These are phyloP conservation scores for Talaromyces marneffei DNA, from an alignment of 2,329 filamentous ascomycete species.

Conservation along the genomic window DNA sequence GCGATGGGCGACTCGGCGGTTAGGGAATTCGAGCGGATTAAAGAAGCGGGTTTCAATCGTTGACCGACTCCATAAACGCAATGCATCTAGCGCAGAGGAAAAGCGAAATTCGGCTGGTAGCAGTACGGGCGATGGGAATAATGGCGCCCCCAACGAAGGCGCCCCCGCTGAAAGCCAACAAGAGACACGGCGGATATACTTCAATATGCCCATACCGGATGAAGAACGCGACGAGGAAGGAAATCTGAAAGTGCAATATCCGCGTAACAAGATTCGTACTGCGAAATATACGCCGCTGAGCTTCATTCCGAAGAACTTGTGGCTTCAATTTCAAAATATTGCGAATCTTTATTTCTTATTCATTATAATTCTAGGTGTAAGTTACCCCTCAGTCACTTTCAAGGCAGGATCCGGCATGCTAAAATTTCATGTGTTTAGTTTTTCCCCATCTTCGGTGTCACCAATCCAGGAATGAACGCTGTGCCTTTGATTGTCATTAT, in stretches of 20 bases:
- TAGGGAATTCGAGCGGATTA: slow-evolving; percentile 66
- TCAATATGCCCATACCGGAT: slow-evolving; percentile 75
- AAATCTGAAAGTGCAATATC: slow-evolving; percentile 61
- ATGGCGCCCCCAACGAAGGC: slow-evolving; percentile 19
- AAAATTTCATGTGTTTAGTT: slow-evolving; percentile 54
- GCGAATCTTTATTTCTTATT: slow-evolving; percentile 99
- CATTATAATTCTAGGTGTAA: slow-evolving; percentile 86
- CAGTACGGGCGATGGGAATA: slow-evolving; percentile 30
- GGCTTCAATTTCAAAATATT: slow-evolving; percentile 97
- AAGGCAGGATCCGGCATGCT: slow-evolving; percentile 6
- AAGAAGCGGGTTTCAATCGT: slow-evolving; percentile 79
- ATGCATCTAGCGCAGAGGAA: slow-evolving; percentile 59
- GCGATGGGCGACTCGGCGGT: slow-evolving; percentile 93
- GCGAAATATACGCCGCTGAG: slow-evolving; percentile 95
- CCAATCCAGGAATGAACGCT: slow-evolving; percentile 81
- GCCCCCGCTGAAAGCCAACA: slow-evolving; percentile 21
- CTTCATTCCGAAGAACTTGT: slow-evolving; percentile 94
- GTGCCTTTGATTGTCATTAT: slow-evolving; percentile 93
- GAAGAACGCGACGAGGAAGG: slow-evolving; percentile 76
- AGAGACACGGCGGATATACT: slow-evolving; percentile 62
- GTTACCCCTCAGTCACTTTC: slow-evolving; percentile 36
- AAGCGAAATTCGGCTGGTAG: slow-evolving; percentile 49
- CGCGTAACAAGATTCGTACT: slow-evolving; percentile 94
- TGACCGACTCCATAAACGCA: slow-evolving; percentile 63
- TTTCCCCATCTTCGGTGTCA: slow-evolving; percentile 90